Evolutionary conservation across 805 yeast genomes (phyloP), one percentile per base, ranked within the genome.

Genomic region (Hagleromyces aurorensis): DNA sequence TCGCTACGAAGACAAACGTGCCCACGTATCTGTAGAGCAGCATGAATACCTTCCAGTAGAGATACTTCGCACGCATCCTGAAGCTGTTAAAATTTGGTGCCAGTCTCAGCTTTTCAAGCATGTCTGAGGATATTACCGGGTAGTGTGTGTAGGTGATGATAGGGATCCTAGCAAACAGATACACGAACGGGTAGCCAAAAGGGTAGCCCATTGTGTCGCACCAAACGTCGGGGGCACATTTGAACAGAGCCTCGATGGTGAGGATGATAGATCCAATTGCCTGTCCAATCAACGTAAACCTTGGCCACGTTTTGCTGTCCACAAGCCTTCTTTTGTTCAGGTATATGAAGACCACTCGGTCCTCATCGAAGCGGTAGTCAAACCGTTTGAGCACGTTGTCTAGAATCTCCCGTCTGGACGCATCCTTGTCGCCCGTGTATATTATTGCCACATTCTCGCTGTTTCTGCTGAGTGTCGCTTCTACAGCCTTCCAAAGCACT

Each of bases 171-270:
- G 82, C 64, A 26, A 73, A 57, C 40, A 62, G 50, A 13, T 67
- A 54, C 0, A 82, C 74, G 13, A 79, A 49, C 2, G 84, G 82
- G 54, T 86, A 89, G 14, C 79, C 62, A 34, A 89, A 91, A 3
- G 98, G 96, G 31, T 82, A 75, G 0, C 98, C 98, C 70, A 85
- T 78, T 1, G 98, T 87, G 50, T 91, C 98, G 19, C 91, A 67
- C 73, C 86, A 85, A n/a, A 85, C 66, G 52, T 91, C 97, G 0
- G 97, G 96, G 6, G 74, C 59, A 22, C 83, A 65, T 42, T 67
- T 68, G 34, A 61, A 57, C 36, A 86, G 55, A 1, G 94, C 94
- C 49, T 81, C 87, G 30, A 73, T 55, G 1, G 82, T 72, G 20
- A 91, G 61, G 9, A 77, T 37, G 4, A 75, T 50, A 1, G 94